Conservation (phyloP, 305 asterid genomes). For the Nicotiana rustica region DNA sequence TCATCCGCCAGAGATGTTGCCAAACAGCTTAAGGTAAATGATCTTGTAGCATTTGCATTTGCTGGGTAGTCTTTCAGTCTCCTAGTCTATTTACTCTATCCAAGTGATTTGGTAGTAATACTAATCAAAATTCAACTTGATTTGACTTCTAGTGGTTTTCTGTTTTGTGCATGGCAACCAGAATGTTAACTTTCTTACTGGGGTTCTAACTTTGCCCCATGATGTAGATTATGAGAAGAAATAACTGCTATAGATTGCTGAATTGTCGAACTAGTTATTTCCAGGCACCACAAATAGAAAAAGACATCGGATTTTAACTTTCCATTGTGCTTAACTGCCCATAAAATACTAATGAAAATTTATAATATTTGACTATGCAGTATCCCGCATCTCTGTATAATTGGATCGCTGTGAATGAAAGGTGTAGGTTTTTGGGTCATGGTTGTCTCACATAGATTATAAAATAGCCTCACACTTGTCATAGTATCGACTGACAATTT, state of each 20-base stretch:
- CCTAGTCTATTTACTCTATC: not conserved
- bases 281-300: not conserved
- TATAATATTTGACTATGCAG: not conserved
- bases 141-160: not conserved
- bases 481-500: not conserved
- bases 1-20: slow-evolving; percentile 70
- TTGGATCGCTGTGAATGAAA: not conserved
- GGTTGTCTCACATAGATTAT: not conserved
- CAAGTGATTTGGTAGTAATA: not conserved
- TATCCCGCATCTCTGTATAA: not conserved
- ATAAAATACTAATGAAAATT: not conserved
- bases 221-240: not conserved
- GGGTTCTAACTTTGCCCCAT: not conserved
- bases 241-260: not conserved
- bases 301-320: not conserved
- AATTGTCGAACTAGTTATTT: not conserved
- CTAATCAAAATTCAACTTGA: not conserved
- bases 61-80: slow-evolving; percentile 17
- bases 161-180: not conserved
- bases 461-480: not conserved
- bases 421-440: not conserved
- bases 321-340: not conserved
- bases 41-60: slow-evolving; percentile 4
- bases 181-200: not conserved
- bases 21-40: slow-evolving; percentile 62